phyloP scores from a whole-genome alignment of 2,329 filamentous ascomycete genomes.

The Thelonectria blattea region DNA sequence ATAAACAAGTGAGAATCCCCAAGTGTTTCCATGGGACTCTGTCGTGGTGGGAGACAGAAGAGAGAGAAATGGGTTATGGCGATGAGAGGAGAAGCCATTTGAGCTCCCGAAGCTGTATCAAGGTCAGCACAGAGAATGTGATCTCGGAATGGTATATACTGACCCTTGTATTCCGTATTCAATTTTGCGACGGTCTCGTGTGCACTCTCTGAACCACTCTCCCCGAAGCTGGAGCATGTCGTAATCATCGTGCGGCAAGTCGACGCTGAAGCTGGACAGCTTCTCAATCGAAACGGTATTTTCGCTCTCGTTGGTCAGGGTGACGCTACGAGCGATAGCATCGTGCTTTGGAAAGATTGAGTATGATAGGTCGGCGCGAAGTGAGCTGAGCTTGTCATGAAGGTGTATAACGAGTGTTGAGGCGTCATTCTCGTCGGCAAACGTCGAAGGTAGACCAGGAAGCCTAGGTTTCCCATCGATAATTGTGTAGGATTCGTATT shows the following conservation, averaged over 20 bases:
- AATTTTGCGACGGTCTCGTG: conserved; percentile 59
- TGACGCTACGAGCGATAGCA: conserved; percentile 66
- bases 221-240: conserved; percentile 68
- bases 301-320: conserved; percentile 64
- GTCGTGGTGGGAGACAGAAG: conserved; percentile 63
- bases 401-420: conserved; percentile 64
- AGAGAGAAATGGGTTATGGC: conserved; percentile 69
- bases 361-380: conserved; percentile 65
- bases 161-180: conserved; percentile 63
- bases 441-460: conserved; percentile 64
- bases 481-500: conserved; percentile 45
- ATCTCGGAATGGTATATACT: conserved; percentile 21
- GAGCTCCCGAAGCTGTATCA: conserved; percentile 61
- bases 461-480: conserved; percentile 65
- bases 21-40: conserved; percentile 65
- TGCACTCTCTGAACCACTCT: conserved; percentile 67
- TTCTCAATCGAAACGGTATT: conserved; percentile 59
- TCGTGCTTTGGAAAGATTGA: conserved; percentile 68
- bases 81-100: conserved; percentile 66
- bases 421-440: conserved; percentile 60
- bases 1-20: conserved; percentile 70
- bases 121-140: neutral
- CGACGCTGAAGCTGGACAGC: conserved; percentile 66
- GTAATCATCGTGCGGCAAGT: conserved; percentile 64
- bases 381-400: conserved; percentile 63